Percentiles rank a stretch among this genome's conserved stretches.
These are phyloP conservation scores for Aspergillus luchuensis DNA, from an alignment of 2,329 filamentous ascomycete species.

Conservation along the genomic window DNA sequence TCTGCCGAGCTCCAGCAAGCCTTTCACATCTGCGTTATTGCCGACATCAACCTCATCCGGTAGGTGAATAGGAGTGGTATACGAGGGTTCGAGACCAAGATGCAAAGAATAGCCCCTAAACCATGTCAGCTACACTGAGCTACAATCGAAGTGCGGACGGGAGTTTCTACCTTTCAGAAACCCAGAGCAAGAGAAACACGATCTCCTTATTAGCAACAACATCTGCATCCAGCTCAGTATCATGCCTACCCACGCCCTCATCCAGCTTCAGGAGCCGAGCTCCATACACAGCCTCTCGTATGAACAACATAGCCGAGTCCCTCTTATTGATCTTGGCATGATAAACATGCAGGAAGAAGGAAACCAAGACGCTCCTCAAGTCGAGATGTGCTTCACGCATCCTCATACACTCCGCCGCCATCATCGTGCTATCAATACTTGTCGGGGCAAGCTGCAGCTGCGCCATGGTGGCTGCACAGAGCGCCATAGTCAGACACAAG, in stretches of 20 bases:
- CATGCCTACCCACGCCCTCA: not conserved
- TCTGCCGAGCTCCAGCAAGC: conserved; percentile 27
- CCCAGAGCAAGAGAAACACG: conserved; percentile 32
- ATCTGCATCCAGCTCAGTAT: conserved; percentile 1
- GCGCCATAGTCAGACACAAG: conserved; percentile 27
- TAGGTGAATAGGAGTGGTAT: conserved; percentile 17
- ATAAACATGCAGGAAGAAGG: conserved; percentile 37
- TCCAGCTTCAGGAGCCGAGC: conserved; percentile 28
- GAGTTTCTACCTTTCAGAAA: conserved; percentile 31
- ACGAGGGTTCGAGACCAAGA: conserved; percentile 31
- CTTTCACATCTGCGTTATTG: conserved; percentile 24
- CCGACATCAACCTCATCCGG: not conserved
- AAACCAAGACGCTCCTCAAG: conserved; percentile 25
- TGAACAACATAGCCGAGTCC: conserved; percentile 33
- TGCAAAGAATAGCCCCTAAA: conserved; percentile 35
- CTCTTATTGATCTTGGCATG: conserved; percentile 35
- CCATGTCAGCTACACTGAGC: not conserved
- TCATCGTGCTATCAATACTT: conserved; percentile 21
- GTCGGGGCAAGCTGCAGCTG: conserved; percentile 30
- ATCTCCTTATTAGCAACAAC: conserved; percentile 29
- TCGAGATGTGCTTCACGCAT: conserved; percentile 26
- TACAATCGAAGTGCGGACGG: too few relatives aligned
- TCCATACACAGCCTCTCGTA: conserved; percentile 31
- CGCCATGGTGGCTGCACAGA: conserved; percentile 36
- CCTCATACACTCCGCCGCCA: conserved; percentile 28